phyloP scores from a whole-genome alignment of 2,329 filamentous ascomycete species.

The Pseudogymnoascus sp. region DNA sequence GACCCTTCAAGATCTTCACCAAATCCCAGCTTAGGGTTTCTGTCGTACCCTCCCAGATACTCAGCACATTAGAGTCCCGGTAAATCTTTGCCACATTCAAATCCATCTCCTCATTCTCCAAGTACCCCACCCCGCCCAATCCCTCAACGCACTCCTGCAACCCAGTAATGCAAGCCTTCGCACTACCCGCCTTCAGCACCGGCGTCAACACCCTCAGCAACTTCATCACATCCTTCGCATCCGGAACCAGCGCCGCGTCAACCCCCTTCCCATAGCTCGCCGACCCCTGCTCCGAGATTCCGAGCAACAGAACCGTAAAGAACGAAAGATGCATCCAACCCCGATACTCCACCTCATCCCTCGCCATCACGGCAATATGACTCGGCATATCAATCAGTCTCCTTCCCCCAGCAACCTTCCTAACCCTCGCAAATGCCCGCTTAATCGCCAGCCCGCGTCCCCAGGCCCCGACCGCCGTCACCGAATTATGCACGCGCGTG shows the following conservation, averaged over 20 bases:
- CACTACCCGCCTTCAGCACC: conserved; percentile 50
- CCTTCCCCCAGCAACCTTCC: conserved; percentile 40
- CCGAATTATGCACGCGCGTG: conserved; percentile 49
- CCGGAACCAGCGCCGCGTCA: conserved; percentile 28
- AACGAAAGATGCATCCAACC: conserved; percentile 47
- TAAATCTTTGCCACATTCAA: conserved; percentile 59
- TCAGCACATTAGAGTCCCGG: conserved; percentile 53
- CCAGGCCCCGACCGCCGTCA: conserved; percentile 43
- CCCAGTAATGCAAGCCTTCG: conserved; percentile 39
- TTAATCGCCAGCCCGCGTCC: conserved; percentile 49
- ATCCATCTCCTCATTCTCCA: conserved; percentile 52
- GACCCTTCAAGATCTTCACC: conserved; percentile 35
- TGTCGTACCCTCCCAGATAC: conserved; percentile 67
- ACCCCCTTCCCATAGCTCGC: conserved; percentile 19
- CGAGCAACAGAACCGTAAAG: conserved; percentile 45
- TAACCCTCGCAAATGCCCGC: conserved; percentile 48
- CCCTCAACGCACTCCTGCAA: conserved; percentile 53
- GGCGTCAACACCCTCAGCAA: conserved; percentile 52
- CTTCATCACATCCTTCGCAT: conserved; percentile 25
- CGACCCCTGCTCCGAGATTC: conserved; percentile 39
- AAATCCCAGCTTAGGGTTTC: conserved; percentile 55
- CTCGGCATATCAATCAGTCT: conserved; percentile 42
- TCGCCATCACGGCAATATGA: conserved; percentile 51
- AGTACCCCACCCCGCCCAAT: conserved; percentile 58
- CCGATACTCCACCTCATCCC: conserved; percentile 46